A percentile compares a stretch with the other conserved stretches of the same genome.
Conservation (phyloP, 768 basidiomycete genomes). For the Boletus eberwhitei region DNA sequence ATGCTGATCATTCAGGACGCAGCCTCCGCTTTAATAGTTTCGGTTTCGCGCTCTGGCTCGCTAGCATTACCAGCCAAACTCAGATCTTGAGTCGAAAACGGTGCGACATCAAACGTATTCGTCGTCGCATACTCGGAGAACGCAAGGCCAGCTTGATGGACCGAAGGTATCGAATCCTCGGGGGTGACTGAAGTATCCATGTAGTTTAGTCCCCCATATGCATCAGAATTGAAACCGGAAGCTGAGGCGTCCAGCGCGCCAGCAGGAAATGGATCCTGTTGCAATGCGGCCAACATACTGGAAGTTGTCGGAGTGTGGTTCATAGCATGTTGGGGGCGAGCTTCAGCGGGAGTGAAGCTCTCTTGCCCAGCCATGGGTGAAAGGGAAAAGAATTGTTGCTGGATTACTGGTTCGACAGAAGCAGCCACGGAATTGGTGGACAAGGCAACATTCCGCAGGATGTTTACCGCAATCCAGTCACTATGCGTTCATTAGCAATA, state of each 20-base stretch:
- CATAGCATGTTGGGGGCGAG: slow-evolving; percentile 61
- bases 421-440: slow-evolving; percentile 91
- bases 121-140: slow-evolving; percentile 70
- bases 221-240: slow-evolving; percentile 62
- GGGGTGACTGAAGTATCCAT: slow-evolving; percentile 68
- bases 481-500: slow-evolving; percentile 38
- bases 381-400: slow-evolving; percentile 81
- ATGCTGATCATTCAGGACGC: slow-evolving; percentile 26
- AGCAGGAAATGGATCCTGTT: slow-evolving; percentile 67
- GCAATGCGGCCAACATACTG: slow-evolving; percentile 86
- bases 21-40: slow-evolving; percentile 67
- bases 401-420: slow-evolving; percentile 89
- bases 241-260: slow-evolving; percentile 64
- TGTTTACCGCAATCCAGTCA: slow-evolving; percentile 90
- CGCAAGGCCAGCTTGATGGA: slow-evolving; percentile 61
- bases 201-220: slow-evolving; percentile 68
- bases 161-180: slow-evolving; percentile 59
- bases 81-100: slow-evolving; percentile 66
- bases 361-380: slow-evolving; percentile 91
- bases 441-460: slow-evolving; percentile 79
- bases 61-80: slow-evolving; percentile 52
- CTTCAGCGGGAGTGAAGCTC: slow-evolving; percentile 64
- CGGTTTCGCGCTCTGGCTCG: slow-evolving; percentile 62
- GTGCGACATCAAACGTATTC: slow-evolving; percentile 65
- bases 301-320: slow-evolving; percentile 82